Evolutionary conservation across 75 land plant species (phyloP), one percentile per base, ranked within the genome.

Genomic region (Pinus tabuliformis): DNA sequence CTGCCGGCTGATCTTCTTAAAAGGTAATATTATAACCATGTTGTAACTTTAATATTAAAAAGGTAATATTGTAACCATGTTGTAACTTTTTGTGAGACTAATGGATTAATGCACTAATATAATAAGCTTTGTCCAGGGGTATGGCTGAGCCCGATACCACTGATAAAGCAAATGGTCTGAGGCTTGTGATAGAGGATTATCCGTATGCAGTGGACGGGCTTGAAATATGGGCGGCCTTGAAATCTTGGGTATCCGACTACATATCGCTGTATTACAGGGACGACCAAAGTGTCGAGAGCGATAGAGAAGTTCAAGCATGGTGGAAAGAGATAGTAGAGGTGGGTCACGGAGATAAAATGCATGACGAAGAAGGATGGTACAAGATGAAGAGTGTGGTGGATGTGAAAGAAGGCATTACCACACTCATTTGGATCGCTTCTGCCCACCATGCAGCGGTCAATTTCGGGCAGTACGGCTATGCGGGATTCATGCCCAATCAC

Each of bases 381-480:
- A 65, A 75, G 17, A 82, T 90, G 68, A 37, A 76, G 30, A 80
- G 82, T 20, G 30, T 74, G 60, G 75, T 61, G 20, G 82, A 78
- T 68, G 72, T 90, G 18, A 68, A 57, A 7, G 65, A 82, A 14
- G 81, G 79, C 13, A 42, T 90, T 14, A 78, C 85, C 26, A 90
- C 79, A 52, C 57, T 87, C 4, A 70, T 85, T 5, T 87, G 92
- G 90, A 37, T 85, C 0, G 76, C 81, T 15, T 75, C 87, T 17
- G 73, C 76, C n/a, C 64, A 59, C 57, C 87, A 85, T 56, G 86
- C 87, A 28, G 77, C 78, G 4, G 79, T 90, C 20, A 92, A 92
- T 42, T 92, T 90, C 57, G 92, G 90, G 33, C 90, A 90, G 62
- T 92, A 86, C 66, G 78, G 88, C n/a, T 92, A 85, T 72, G 92